Percentiles rank a stretch among this genome's conserved stretches.
Conservation (phyloP, 371 early-diverging fungal genomes). For the Syncephalis fuscata region DNA sequence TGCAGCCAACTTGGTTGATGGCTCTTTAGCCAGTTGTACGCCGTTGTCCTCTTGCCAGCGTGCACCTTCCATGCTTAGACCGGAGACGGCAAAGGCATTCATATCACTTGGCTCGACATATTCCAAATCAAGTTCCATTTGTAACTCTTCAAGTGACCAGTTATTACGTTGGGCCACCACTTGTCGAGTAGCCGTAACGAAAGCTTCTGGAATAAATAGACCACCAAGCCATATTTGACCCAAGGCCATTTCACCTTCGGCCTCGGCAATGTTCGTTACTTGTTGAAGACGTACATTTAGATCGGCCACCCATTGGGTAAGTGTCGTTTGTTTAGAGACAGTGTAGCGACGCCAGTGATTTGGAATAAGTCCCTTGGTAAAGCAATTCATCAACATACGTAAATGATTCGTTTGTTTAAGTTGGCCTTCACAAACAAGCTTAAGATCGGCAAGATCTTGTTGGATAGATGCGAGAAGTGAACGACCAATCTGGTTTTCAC, state of each 20-base stretch:
- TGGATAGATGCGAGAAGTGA: constrained; percentile 41
- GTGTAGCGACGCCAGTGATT: constrained; percentile 62
- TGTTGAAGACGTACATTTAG: constrained; percentile 53
- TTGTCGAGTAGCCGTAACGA: constrained; percentile 82
- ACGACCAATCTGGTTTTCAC: constrained; percentile 52
- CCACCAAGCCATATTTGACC: constrained; percentile 70
- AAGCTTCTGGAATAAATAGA: constrained; percentile 81
- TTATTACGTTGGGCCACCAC: constrained; percentile 49
- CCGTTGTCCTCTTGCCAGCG: constrained; percentile 24
- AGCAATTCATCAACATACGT: constrained; percentile 42
- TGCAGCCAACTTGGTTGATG: constrained; percentile 19
- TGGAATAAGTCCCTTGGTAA: constrained; percentile 63
- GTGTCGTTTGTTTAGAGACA: constrained; percentile 34
- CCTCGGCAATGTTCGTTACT: constrained; percentile 27
- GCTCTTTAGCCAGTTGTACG: constrained; percentile 30
- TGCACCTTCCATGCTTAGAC: constrained; percentile 51
- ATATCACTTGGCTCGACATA: constrained; percentile 5
- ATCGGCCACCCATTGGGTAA: constrained; percentile 59
- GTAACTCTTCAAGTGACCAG: constrained; percentile 55
- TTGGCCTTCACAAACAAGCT: constrained; percentile 50
- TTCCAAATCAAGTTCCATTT: constrained; percentile 25
- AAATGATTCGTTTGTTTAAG: constrained; percentile 76
- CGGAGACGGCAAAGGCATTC: constrained; percentile 14
- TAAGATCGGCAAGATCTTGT: constrained; percentile 42
- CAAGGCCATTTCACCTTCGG: constrained; percentile 12